A percentile compares a stretch with the other conserved stretches of the same genome.
Evolutionary conservation across 371 early-diverging fungal genomes (phyloP).

Genomic region (Apophysomyces sp.): DNA sequence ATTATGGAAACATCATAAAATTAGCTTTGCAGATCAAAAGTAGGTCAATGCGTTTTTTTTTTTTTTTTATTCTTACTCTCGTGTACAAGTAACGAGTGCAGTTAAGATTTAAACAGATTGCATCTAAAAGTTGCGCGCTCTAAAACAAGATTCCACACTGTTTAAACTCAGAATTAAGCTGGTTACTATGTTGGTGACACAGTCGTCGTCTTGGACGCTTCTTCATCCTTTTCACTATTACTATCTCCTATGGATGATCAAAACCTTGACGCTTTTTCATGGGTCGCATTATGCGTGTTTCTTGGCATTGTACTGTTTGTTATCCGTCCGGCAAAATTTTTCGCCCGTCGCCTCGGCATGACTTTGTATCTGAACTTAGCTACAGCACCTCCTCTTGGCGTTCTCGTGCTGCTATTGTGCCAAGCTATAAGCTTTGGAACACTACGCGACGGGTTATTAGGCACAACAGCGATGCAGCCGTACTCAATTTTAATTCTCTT

Average conservation of each 20-base stretch:
- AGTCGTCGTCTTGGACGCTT: too few species aligned
- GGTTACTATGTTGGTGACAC: too few species aligned
- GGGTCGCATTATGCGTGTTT: constrained; percentile 55
- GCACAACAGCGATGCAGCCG: constrained; percentile 68
- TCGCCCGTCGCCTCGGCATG: constrained; percentile 16
- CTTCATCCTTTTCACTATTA: too few species aligned
- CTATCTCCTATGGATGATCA: neutral
- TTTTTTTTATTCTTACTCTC: neutral
- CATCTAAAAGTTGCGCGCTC: too few species aligned
- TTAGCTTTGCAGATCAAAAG: neutral
- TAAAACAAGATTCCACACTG: too few species aligned
- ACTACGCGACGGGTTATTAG: constrained; percentile 62
- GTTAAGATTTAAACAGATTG: neutral
- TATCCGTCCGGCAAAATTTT: constrained; percentile 46
- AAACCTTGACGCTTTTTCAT: constrained; percentile 41
- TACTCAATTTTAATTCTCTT: constrained; percentile 77
- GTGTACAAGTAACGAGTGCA: neutral
- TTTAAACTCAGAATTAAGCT: too few species aligned
- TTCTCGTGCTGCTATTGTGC: constrained; percentile 61
- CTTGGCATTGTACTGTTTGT: constrained; percentile 47
- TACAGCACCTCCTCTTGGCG: constrained; percentile 66
- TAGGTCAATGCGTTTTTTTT: neutral
- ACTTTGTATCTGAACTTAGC: constrained; percentile 57
- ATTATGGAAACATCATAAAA: neutral
- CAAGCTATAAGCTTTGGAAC: constrained; percentile 49